Conservation (phyloP, 805 yeast species). For the Metschnikowia peoriensis region DNA sequence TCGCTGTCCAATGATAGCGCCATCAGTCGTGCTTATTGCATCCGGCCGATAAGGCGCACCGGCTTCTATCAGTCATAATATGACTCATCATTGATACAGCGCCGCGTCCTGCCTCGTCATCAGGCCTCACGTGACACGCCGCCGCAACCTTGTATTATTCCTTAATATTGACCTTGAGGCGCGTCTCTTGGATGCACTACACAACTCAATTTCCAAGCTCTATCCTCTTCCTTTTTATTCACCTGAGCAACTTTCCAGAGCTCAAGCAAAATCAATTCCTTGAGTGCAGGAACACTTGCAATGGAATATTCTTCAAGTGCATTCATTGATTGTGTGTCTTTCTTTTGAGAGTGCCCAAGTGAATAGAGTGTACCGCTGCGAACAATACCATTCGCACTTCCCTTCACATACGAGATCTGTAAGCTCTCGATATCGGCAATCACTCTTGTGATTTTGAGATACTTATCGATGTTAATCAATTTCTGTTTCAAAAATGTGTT, state of each 20-base stretch:
- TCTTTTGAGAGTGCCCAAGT: conserved; percentile 13
- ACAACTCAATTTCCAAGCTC: conserved; percentile 74
- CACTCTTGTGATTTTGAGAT: conserved; percentile 61
- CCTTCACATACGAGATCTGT: conserved; percentile 56
- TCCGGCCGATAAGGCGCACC: conserved; percentile 16
- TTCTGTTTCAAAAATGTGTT: conserved; percentile 55
- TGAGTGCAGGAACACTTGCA: conserved; percentile 43
- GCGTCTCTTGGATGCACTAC: conserved; percentile 51
- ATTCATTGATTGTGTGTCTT: background rate
- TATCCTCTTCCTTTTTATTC: conserved; percentile 58
- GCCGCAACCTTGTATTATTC: background rate
- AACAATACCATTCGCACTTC: conserved; percentile 10
- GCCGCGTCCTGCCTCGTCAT: conserved; percentile 2
- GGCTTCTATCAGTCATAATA: background rate
- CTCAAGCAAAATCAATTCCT: conserved; percentile 63
- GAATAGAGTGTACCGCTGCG: conserved; percentile 26
- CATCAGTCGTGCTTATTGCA: conserved; percentile 11
- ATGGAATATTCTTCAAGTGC: conserved; percentile 37
- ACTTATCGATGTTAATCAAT: conserved; percentile 72
- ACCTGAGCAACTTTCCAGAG: conserved; percentile 67
- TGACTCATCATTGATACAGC: conserved; percentile 7
- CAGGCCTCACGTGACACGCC: background rate
- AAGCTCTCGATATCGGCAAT: conserved; percentile 65
- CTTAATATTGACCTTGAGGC: background rate
- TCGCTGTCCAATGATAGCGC: conserved; percentile 11